phyloP scores from a whole-genome alignment of 805 yeast genomes.

The Kregervanrija delftensis region DNA sequence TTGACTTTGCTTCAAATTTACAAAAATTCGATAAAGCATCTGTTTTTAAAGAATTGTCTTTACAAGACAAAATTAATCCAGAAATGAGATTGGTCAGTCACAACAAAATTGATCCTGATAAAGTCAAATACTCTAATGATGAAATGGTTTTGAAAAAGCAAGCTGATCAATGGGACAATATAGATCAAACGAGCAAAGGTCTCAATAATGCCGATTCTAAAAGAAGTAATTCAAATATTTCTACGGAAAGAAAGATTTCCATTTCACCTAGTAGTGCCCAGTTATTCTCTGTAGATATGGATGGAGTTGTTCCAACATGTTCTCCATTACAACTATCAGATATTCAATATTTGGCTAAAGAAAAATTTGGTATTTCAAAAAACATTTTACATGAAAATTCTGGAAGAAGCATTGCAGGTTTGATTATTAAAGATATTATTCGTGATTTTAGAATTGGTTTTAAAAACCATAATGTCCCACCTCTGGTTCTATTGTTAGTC shows the following conservation, averaged over 20 bases:
- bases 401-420: slow-evolving; percentile 55
- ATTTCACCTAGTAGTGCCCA: slow-evolving; percentile 7
- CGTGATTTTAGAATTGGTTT: slow-evolving; percentile 59
- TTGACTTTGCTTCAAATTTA: slow-evolving; percentile 79
- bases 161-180: slow-evolving; percentile 49
- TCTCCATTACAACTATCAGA: slow-evolving; percentile 77
- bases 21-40: slow-evolving; percentile 74
- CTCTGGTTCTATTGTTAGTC: slow-evolving; percentile 60
- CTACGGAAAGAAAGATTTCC: slow-evolving; percentile 4
- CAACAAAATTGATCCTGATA: slow-evolving; percentile 42
- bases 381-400: slow-evolving; percentile 54
- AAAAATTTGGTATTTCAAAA: slow-evolving; percentile 44
- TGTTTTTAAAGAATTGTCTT: slow-evolving; percentile 71
- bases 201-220: neutral
- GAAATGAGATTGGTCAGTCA: slow-evolving; percentile 66
- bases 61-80: slow-evolving; percentile 54
- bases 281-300: slow-evolving; percentile 12
- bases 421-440: slow-evolving; percentile 58
- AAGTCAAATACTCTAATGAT: slow-evolving; percentile 53
- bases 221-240: slow-evolving; percentile 1
- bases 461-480: slow-evolving; percentile 73
- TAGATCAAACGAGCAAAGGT: slow-evolving; percentile 6
- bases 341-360: slow-evolving; percentile 54
- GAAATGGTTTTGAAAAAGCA: slow-evolving; percentile 57
- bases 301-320: slow-evolving; percentile 47